These are phyloP conservation scores for Malus asiatica DNA, from an alignment of 306 rosid species.

Conservation along the genomic window DNA sequence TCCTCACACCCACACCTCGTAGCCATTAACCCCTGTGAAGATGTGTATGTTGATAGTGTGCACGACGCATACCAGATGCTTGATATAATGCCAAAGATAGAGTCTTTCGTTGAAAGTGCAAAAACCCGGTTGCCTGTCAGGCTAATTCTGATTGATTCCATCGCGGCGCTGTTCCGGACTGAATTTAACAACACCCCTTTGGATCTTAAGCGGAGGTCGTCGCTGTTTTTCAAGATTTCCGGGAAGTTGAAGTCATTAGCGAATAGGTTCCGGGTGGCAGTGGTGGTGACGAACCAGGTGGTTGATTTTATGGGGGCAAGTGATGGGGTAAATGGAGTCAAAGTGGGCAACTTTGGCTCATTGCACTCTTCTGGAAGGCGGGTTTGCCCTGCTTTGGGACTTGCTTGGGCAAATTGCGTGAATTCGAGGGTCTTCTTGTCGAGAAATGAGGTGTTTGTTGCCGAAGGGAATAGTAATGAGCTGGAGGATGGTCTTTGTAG, in stretches of 20 bases:
- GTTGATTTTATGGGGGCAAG: slow-evolving; percentile 49
- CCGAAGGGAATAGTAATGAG: slow-evolving; percentile 5
- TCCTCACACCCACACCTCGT: slow-evolving; percentile 15
- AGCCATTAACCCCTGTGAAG: slow-evolving; percentile 29
- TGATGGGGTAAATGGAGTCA: slow-evolving; percentile 39
- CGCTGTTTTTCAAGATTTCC: slow-evolving; percentile 62
- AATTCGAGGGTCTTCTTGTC: slow-evolving; percentile 76
- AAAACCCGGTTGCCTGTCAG: slow-evolving; percentile 41
- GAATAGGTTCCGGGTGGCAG: slow-evolving; percentile 47
- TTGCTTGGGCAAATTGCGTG: slow-evolving; percentile 82
- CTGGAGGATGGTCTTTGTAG: neutral
- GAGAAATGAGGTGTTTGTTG: slow-evolving; percentile 32
- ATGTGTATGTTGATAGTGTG: slow-evolving; percentile 39
- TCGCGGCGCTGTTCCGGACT: slow-evolving; percentile 77
- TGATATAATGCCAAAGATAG: slow-evolving; percentile 38
- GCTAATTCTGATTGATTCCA: slow-evolving; percentile 66
- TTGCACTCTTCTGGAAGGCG: slow-evolving; percentile 57
- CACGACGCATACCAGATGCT: slow-evolving; percentile 46
- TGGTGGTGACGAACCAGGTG: slow-evolving; percentile 77
- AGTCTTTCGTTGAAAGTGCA: slow-evolving; percentile 12
- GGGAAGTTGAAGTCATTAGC: slow-evolving; percentile 60
- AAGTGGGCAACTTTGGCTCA: slow-evolving; percentile 51
- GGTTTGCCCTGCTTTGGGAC: slow-evolving; percentile 77
- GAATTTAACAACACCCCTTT: slow-evolving; percentile 60
- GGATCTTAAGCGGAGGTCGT: slow-evolving; percentile 59